These are phyloP conservation scores for Phytophthora tubulina DNA, from an alignment of 352 stramenopile genomes.

Conservation along the genomic window DNA sequence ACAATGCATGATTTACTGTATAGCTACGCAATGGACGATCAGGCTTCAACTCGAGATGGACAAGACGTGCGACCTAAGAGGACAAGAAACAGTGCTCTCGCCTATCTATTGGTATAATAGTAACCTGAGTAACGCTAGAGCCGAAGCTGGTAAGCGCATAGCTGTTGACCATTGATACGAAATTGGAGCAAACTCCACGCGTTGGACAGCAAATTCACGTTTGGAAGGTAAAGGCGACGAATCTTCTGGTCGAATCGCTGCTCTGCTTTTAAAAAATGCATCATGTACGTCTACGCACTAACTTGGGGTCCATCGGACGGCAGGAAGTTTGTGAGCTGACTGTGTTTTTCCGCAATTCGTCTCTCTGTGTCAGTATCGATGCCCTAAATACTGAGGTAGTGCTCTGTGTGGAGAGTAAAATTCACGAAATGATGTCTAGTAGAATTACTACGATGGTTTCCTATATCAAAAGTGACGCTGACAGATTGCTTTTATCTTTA, in stretches of 20 bases:
- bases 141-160: too few relatives aligned
- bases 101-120: too few relatives aligned
- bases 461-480: constrained; percentile 13
- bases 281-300: constrained; percentile 59
- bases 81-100: too few relatives aligned
- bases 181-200: constrained; percentile 42
- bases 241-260: constrained; percentile 19
- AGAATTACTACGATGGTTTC: constrained; percentile 29
- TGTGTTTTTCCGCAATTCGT: constrained; percentile 55
- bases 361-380: constrained; percentile 36
- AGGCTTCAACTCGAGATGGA: too few relatives aligned
- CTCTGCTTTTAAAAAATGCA: constrained; percentile 48
- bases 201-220: constrained; percentile 39
- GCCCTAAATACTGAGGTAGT: constrained; percentile 29
- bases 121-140: too few relatives aligned
- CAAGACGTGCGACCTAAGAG: too few relatives aligned
- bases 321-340: constrained; percentile 55
- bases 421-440: constrained; percentile 52
- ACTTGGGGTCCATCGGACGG: constrained; percentile 22
- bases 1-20: too few relatives aligned
- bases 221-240: constrained; percentile 11
- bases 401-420: constrained; percentile 27
- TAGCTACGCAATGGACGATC: too few relatives aligned
- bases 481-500: constrained; percentile 30
- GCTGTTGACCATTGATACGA: background rate